A percentile compares a stretch with the other conserved stretches of the same genome.
These are phyloP conservation scores for Rhodotorula glutinis DNA, from an alignment of 1,284 basidiomycete genomes.

Conservation along the genomic window DNA sequence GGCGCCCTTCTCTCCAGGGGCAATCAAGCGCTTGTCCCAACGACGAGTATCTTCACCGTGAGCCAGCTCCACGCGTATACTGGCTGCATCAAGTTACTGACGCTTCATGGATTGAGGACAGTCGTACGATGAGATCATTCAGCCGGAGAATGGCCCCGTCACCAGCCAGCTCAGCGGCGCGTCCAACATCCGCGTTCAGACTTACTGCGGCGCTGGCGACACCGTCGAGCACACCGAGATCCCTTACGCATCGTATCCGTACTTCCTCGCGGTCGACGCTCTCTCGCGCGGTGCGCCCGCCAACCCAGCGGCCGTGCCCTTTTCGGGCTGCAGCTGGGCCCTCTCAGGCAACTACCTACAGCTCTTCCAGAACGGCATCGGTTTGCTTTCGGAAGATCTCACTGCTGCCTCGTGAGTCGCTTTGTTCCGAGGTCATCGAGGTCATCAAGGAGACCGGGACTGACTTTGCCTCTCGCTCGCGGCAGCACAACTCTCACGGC, in stretches of 20 bases:
- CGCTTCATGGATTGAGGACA: too few species aligned
- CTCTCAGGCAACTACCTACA: not conserved
- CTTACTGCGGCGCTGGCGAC: slow-evolving; percentile 32
- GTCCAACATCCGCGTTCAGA: slow-evolving; percentile 27
- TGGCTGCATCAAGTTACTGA: too few species aligned
- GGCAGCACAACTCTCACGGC: not conserved
- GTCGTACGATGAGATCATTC: slow-evolving; percentile 45
- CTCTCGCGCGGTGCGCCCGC: slow-evolving; percentile 16
- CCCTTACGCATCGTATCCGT: slow-evolving; percentile 14
- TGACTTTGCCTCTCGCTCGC: too few species aligned
- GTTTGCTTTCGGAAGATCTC: slow-evolving; percentile 1
- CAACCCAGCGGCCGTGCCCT: not conserved
- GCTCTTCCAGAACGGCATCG: not conserved
- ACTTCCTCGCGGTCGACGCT: slow-evolving; percentile 26
- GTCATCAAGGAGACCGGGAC: too few species aligned
- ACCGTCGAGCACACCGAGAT: slow-evolving; percentile 10
- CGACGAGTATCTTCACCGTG: slow-evolving; percentile 28
- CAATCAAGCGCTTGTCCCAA: slow-evolving; percentile 43
- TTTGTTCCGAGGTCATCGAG: too few species aligned
- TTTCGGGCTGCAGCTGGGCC: slow-evolving; percentile 10
- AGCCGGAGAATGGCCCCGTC: slow-evolving; percentile 36
- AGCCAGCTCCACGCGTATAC: too few species aligned
- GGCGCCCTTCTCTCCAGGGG: slow-evolving; percentile 40
- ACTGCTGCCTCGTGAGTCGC: slow-evolving; percentile 20
- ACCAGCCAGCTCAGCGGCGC: slow-evolving; percentile 33